A percentile compares a stretch with the other conserved stretches of the same genome.
Evolutionary conservation across 2,329 filamentous ascomycete species (phyloP).

Genomic region (Whalleya microplaca): DNA sequence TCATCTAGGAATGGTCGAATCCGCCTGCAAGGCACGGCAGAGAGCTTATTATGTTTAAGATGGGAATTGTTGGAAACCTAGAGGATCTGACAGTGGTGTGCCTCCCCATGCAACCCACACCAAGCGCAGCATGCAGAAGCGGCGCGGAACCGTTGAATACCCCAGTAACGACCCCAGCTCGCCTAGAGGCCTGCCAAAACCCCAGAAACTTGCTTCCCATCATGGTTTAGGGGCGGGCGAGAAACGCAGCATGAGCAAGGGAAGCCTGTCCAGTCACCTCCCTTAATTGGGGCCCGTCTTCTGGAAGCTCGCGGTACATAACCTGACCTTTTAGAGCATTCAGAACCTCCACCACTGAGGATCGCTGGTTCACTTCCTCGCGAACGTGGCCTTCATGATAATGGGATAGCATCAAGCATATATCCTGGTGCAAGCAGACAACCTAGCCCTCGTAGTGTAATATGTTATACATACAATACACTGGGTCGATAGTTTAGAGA

Average conservation of each 20-base stretch:
- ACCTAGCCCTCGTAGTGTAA: slow-evolving; percentile 8
- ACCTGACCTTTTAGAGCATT: slow-evolving; percentile 11
- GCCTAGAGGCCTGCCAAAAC: slow-evolving; percentile 16
- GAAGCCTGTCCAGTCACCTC: slow-evolving; percentile 18
- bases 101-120: slow-evolving; percentile 24
- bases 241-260: slow-evolving; percentile 13
- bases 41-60: slow-evolving; percentile 37
- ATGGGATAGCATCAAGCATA: slow-evolving; percentile 10
- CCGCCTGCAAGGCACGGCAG: slow-evolving; percentile 35
- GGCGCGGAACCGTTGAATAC: slow-evolving; percentile 31
- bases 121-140: slow-evolving; percentile 30
- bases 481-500: no score
- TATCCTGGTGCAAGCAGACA: slow-evolving; percentile 8
- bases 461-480: neutral
- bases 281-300: slow-evolving; percentile 30
- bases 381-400: slow-evolving; percentile 10
- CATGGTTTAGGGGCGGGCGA: slow-evolving; percentile 21
- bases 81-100: slow-evolving; percentile 25
- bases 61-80: slow-evolving; percentile 24
- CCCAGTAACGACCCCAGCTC: slow-evolving; percentile 28
- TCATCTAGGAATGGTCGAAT: slow-evolving; percentile 26
- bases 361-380: slow-evolving; percentile 1
- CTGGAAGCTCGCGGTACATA: slow-evolving; percentile 26
- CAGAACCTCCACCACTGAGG: neutral
- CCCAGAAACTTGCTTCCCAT: slow-evolving; percentile 29